A percentile compares a stretch with the other conserved stretches of the same genome.
These are phyloP conservation scores for Laguncularia racemosa DNA, from an alignment of 345 rosid genomes.

Conservation along the genomic window DNA sequence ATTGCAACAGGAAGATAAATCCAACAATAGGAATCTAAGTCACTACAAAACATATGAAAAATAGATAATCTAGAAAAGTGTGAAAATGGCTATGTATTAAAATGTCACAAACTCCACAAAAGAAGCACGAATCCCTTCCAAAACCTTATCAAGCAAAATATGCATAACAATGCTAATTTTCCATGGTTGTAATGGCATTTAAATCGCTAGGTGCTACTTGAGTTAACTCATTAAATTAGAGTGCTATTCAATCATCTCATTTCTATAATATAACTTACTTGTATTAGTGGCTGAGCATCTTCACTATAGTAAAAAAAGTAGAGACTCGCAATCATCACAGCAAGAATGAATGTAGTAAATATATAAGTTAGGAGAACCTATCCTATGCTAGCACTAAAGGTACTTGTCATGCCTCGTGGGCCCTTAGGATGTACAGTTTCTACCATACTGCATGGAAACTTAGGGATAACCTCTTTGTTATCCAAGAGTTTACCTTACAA, in stretches of 20 bases:
- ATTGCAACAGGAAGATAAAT: constrained; percentile 74
- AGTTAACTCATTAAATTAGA: background rate
- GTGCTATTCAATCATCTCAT: background rate
- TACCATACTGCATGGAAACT: too few species aligned
- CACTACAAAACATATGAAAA: constrained; percentile 54
- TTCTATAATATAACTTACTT: constrained; percentile 30
- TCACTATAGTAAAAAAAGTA: too few species aligned
- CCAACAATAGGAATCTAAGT: constrained; percentile 91
- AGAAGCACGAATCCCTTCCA: constrained; percentile 64
- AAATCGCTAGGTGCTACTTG: too few species aligned
- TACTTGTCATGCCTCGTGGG: too few species aligned
- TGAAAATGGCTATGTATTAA: constrained; percentile 44
- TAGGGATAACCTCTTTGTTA: too few species aligned
- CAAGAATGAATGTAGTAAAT: too few species aligned
- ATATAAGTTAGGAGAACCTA: too few species aligned
- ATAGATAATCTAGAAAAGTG: constrained; percentile 54
- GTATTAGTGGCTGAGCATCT: constrained; percentile 34
- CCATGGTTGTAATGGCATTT: too few species aligned
- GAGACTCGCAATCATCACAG: too few species aligned
- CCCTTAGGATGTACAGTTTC: too few species aligned
- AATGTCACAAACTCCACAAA: constrained; percentile 70
- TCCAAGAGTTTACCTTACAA: too few species aligned
- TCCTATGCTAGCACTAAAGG: too few species aligned
- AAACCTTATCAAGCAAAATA: constrained; percentile 37
- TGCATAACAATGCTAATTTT: background rate